These are phyloP conservation scores for Candida incommunis DNA, from an alignment of 805 yeast genomes.

Conservation along the genomic window DNA sequence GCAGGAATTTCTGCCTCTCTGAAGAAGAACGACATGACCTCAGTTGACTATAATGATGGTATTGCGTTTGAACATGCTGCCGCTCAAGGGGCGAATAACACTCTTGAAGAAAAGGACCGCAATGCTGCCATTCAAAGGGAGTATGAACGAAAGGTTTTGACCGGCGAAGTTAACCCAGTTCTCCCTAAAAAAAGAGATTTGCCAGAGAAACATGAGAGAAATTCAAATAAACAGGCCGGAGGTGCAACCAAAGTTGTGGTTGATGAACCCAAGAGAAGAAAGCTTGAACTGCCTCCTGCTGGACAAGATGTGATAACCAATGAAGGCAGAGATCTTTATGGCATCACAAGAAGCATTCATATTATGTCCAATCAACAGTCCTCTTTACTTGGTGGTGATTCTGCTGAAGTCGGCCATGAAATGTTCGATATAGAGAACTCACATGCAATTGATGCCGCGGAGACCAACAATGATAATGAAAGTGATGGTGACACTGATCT, in stretches of 20 bases:
- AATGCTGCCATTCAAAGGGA: constrained; percentile 4
- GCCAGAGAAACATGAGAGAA: constrained; percentile 10
- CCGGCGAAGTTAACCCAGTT: not conserved
- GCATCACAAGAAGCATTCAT: not conserved
- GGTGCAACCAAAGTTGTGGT: constrained; percentile 15
- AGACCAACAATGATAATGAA: not conserved
- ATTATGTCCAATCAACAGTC: not conserved
- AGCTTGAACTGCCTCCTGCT: constrained; percentile 21
- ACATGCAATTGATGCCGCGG: constrained; percentile 4
- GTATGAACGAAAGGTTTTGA: constrained; percentile 1
- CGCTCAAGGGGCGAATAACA: constrained; percentile 53
- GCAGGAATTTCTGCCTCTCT: constrained; percentile 16
- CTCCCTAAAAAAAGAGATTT: constrained; percentile 7
- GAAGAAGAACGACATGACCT: constrained; percentile 37
- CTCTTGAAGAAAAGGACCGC: constrained; percentile 36
- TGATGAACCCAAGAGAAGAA: constrained; percentile 21
- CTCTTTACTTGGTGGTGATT: constrained; percentile 7
- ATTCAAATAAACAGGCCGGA: constrained; percentile 18
- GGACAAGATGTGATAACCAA: not conserved
- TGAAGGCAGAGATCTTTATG: not conserved
- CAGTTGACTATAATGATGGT: constrained; percentile 72
- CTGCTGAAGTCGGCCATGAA: constrained; percentile 8
- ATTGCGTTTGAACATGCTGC: constrained; percentile 68
- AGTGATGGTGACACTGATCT: constrained; percentile 1
- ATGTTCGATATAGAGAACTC: constrained; percentile 8